Percentiles rank a stretch among this genome's conserved stretches.
Evolutionary conservation across 2,329 filamentous ascomycete species (phyloP).

Genomic region (Tricladium varicosporioides): DNA sequence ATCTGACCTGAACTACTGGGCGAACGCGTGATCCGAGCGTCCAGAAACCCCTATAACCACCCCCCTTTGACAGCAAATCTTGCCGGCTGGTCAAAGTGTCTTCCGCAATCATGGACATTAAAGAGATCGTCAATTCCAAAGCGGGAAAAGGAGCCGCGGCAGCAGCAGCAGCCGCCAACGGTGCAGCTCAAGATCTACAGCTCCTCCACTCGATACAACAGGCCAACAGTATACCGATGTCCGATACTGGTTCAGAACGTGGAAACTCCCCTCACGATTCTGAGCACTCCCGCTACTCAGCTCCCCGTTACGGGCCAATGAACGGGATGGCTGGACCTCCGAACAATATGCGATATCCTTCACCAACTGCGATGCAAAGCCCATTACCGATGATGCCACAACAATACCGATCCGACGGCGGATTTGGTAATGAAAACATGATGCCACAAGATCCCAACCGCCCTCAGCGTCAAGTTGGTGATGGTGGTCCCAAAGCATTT

Average conservation of each 20-base stretch:
- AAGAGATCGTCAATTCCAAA: constrained; percentile 37
- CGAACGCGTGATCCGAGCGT: constrained; percentile 35
- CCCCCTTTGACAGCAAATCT: constrained; percentile 6
- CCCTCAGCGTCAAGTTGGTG: constrained; percentile 21
- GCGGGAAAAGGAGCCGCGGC: constrained; percentile 30
- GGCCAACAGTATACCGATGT: constrained; percentile 31
- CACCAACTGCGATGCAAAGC: constrained; percentile 35
- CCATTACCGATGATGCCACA: constrained; percentile 35
- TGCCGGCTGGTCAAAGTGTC: constrained; percentile 1
- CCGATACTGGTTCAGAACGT: constrained; percentile 35
- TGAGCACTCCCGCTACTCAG: constrained; percentile 36
- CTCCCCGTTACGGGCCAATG: constrained; percentile 28
- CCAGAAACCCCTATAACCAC: constrained; percentile 24
- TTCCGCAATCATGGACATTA: constrained; percentile 34
- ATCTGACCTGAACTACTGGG: constrained; percentile 25
- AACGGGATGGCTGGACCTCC: constrained; percentile 31
- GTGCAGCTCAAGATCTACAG: constrained; percentile 32
- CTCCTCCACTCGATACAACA: constrained; percentile 36
- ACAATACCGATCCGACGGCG: constrained; percentile 28
- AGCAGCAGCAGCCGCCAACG: constrained; percentile 28
- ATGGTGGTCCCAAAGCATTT: constrained; percentile 62
- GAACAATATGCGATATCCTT: constrained; percentile 35
- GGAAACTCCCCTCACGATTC: constrained; percentile 36
- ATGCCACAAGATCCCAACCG: constrained; percentile 30
- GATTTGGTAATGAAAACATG: constrained; percentile 29